phyloP scores from a whole-genome alignment of 192 early-diverging fungal species.

The Gigaspora rosea region DNA sequence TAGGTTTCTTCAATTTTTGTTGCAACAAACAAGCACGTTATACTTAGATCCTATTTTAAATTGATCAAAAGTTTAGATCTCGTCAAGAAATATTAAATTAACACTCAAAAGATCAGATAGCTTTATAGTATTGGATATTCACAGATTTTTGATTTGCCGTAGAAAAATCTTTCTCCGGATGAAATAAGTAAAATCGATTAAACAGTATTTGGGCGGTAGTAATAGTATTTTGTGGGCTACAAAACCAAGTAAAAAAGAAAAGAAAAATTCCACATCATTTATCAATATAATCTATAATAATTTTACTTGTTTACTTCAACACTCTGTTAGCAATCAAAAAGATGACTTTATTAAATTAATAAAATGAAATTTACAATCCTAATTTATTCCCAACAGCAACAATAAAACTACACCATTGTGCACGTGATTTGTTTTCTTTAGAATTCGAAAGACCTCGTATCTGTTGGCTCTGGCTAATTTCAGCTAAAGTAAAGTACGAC shows the following conservation, averaged over 20 bases:
- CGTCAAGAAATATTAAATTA: neutral
- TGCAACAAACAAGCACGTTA: conserved; percentile 76
- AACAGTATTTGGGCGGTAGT: conserved; percentile 58
- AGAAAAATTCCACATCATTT: neutral
- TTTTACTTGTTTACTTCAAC: neutral
- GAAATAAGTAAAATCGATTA: conserved; percentile 58
- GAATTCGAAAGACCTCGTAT: neutral
- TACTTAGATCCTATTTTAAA: conserved; percentile 53
- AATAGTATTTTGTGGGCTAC: conserved; percentile 62
- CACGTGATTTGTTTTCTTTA: conserved; percentile 33
- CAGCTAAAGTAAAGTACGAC: conserved; percentile 8
- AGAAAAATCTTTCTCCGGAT: conserved; percentile 46
- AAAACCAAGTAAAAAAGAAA: neutral
- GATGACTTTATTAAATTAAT: neutral
- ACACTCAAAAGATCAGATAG: neutral
- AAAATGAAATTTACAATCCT: conserved; percentile 51
- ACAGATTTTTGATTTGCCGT: conserved; percentile 5
- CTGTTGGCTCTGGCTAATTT: neutral
- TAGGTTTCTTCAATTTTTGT: conserved; percentile 88
- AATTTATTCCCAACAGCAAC: conserved; percentile 52
- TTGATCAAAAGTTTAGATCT: neutral
- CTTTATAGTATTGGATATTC: neutral
- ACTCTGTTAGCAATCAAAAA: neutral
- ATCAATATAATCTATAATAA: neutral
- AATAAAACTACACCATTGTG: conserved; percentile 54